These are phyloP conservation scores for Angomonas desouzai DNA, from an alignment of 208 protist genomes.

Conservation along the genomic window DNA sequence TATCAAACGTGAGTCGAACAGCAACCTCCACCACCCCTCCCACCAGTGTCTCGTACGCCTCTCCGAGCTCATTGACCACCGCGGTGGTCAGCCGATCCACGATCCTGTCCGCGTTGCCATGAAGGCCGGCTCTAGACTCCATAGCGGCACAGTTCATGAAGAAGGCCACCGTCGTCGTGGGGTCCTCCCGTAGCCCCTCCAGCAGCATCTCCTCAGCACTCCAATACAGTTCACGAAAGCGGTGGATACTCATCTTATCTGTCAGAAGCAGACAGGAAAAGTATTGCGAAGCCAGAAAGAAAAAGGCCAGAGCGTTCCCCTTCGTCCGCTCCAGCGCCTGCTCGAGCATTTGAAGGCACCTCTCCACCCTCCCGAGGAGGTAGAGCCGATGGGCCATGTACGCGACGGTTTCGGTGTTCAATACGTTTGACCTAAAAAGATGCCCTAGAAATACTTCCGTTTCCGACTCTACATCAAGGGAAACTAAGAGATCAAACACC, in stretches of 20 bases:
- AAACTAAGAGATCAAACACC: constrained; percentile 28
- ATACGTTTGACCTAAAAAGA: constrained; percentile 27
- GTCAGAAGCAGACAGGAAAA: constrained; percentile 35
- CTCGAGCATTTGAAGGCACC: constrained; percentile 41
- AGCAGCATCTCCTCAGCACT: constrained; percentile 40
- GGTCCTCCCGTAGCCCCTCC: constrained; percentile 22
- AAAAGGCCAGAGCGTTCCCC: constrained; percentile 23
- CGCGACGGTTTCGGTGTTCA: constrained; percentile 52
- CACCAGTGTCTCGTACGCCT: constrained; percentile 27
- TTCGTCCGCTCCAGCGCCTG: constrained; percentile 29
- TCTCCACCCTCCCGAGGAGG: constrained; percentile 16
- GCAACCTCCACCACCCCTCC: constrained; percentile 47
- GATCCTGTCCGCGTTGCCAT: constrained; percentile 43
- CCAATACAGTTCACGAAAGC: constrained; percentile 60
- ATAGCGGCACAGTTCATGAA: constrained; percentile 55
- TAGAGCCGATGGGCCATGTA: constrained; percentile 46
- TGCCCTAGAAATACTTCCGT: constrained; percentile 19
- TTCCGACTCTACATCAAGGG: constrained; percentile 14
- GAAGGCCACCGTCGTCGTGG: constrained; percentile 38
- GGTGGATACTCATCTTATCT: constrained; percentile 31
- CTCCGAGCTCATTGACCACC: constrained; percentile 18
- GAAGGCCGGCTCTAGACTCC: constrained; percentile 52
- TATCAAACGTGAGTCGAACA: constrained; percentile 35
- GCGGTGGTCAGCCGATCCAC: constrained; percentile 24
- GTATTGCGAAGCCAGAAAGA: constrained; percentile 65